A percentile compares a stretch with the other conserved stretches of the same genome.
Conservation (phyloP, 768 basidiomycete species). For the Kwoniella dendrophila region DNA sequence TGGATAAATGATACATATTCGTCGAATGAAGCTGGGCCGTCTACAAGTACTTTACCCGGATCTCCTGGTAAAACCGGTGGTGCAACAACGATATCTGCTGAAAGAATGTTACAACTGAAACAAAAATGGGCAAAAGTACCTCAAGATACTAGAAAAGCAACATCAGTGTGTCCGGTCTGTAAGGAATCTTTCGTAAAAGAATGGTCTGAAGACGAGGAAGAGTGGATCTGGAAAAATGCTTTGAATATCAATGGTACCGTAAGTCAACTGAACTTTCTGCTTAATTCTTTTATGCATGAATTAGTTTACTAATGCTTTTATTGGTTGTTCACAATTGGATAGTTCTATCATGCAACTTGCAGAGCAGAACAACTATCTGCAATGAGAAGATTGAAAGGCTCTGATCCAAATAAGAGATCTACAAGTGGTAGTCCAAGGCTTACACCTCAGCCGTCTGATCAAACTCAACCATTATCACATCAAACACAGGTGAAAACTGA, state of each 20-base stretch:
- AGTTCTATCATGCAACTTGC: constrained; percentile 82
- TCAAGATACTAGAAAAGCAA: constrained; percentile 71
- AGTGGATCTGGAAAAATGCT: constrained; percentile 97
- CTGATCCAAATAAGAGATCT: constrained; percentile 15
- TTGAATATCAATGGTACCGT: constrained; percentile 80
- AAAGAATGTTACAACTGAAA: constrained; percentile 71
- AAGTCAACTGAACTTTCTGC: constrained; percentile 18
- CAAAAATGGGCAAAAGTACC: constrained; percentile 77
- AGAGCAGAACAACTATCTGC: constrained; percentile 66
- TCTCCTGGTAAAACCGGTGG: constrained; percentile 32
- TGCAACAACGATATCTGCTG: constrained; percentile 61
- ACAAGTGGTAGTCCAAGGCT: constrained; percentile 27
- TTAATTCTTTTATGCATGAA: background rate
- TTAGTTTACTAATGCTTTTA: background rate
- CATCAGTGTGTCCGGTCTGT: constrained; percentile 90
- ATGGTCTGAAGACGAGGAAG: constrained; percentile 92
- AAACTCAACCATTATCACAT: background rate
- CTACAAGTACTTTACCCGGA: constrained; percentile 13
- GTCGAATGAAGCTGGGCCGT: constrained; percentile 40
- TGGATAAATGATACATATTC: constrained; percentile 71
- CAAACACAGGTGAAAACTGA: constrained; percentile 1
- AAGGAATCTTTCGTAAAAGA: constrained; percentile 89
- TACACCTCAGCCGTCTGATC: constrained; percentile 22
- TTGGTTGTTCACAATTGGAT: background rate
- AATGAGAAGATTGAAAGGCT: constrained; percentile 27